Conservation (phyloP, 2,329 filamentous ascomycete genomes). For the Colletotrichum tabaci region DNA sequence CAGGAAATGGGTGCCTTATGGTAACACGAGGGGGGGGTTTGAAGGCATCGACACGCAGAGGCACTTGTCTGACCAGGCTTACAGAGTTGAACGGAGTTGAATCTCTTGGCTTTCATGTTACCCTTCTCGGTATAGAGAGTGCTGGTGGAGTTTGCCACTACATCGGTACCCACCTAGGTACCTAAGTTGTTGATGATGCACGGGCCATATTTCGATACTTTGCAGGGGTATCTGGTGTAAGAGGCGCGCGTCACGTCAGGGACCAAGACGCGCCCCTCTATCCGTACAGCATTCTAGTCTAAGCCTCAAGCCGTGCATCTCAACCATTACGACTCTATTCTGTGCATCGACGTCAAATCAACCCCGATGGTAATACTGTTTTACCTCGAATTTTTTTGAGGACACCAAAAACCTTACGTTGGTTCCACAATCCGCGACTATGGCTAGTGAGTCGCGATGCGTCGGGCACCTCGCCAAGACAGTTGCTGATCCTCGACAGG, state of each 20-base stretch:
- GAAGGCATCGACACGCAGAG: no score
- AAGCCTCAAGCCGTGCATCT: background rate
- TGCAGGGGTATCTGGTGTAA: slow-evolving; percentile 5
- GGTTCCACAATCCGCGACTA: slow-evolving; percentile 41
- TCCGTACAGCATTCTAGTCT: background rate
- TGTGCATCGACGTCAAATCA: background rate
- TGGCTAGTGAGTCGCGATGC: slow-evolving; percentile 52
- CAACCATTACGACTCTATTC: background rate
- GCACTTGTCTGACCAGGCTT: background rate
- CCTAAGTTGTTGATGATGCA: background rate
- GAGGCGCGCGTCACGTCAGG: slow-evolving; percentile 4
- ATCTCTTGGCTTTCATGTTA: no score
- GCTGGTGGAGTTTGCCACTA: background rate
- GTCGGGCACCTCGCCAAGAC: slow-evolving; percentile 12
- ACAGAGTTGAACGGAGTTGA: background rate
- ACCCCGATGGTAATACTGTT: slow-evolving; percentile 5
- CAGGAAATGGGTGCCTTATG: background rate
- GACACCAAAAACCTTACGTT: background rate
- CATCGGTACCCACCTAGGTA: no score
- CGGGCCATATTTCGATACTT: background rate
- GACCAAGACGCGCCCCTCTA: slow-evolving; percentile 37
- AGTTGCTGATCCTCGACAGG: slow-evolving; percentile 52
- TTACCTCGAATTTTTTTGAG: background rate
- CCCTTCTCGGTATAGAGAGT: background rate
- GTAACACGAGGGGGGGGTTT: no score